Evolutionary conservation across 768 basidiomycete species (phyloP), one percentile per base, ranked within the genome.

Genomic region (Saitozyma sp.): DNA sequence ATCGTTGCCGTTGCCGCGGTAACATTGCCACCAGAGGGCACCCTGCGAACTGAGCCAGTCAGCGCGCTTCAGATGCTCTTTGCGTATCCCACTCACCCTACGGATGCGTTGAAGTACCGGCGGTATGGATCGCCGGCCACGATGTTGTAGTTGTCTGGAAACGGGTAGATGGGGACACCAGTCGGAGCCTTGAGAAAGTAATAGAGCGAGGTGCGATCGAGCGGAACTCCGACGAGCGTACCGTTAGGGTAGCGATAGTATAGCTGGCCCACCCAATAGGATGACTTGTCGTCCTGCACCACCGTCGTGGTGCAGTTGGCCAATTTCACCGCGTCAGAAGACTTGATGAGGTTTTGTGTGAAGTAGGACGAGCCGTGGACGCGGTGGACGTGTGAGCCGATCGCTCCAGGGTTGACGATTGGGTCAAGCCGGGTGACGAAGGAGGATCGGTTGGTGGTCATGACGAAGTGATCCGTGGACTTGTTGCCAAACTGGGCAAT

Each of bases 121-220:
- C 67, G 50, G 54, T 65, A 59, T 9, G 67, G 67, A 39, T 69
- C 38, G 9, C 67, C 67, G 11, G 58, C 67, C 8, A 69, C 64
- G 41, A 69, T 46, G 29, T 69, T 69, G 49, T 59, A 69, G 50
- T 69, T 69, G 59, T 69, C 67, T 1, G 67, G 67, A 50, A 65
- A 69, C 9, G 67, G 63, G 48, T 69, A 65, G 55, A 69, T 62
- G 3, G 60, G 52, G 14, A 56, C 57, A 20, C 67, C 67, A 8
- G 61, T 62, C 1, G 64, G 64, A 37, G 67, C 67, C 41, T 69
- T 65, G 38, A 59, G 64, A 41, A 65, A 65, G 45, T 69, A 69
- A 46, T 69, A 69, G 20, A 69, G n/a, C 40, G 64, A 62, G 38
- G 61, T 65, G 17, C 56, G 39, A 29, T 56, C 56, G 20, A 65